Evolutionary conservation across 768 basidiomycete species (phyloP).

Genomic region (Sistotremastrum niveocremeum): DNA sequence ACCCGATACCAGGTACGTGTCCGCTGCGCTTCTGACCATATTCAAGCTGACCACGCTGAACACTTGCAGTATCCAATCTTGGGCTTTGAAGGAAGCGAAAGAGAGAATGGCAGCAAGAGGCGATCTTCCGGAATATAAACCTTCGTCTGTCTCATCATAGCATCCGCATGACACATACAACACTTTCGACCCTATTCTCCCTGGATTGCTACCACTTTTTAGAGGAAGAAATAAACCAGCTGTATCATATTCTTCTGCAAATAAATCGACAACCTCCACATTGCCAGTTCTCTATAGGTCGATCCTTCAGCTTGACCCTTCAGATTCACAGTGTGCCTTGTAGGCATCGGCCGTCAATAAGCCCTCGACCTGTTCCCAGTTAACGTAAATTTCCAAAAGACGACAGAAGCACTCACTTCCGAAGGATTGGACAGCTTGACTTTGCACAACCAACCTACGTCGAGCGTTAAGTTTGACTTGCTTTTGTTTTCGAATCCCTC

Average conservation of each 20-base stretch:
- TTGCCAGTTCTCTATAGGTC: background rate
- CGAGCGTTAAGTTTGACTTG: background rate
- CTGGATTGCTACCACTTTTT: too few relatives aligned
- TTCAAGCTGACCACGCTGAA: background rate
- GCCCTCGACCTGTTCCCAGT: conserved; percentile 38
- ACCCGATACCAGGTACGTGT: conserved; percentile 76
- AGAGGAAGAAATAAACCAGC: too few relatives aligned
- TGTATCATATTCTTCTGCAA: background rate
- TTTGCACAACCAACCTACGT: conserved; percentile 89
- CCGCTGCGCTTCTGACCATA: background rate
- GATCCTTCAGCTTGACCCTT: conserved; percentile 3
- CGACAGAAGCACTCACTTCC: conserved; percentile 39
- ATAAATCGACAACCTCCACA: background rate
- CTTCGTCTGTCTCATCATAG: conserved; percentile 19
- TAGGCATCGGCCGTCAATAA: conserved; percentile 74
- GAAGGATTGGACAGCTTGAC: conserved; percentile 64
- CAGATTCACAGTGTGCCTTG: conserved; percentile 37
- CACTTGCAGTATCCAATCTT: conserved; percentile 64
- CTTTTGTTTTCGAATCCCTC: conserved; percentile 8
- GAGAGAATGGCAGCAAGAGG: conserved; percentile 85
- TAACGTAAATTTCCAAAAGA: background rate
- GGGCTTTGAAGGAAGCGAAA: conserved; percentile 87
- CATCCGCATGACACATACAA: conserved; percentile 12
- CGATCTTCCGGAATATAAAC: conserved; percentile 75
- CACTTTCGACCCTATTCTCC: background rate